Percentiles rank a stretch among this genome's conserved stretches.
phyloP scores from a whole-genome alignment of 352 stramenopile genomes.

The Pythium insidiosum region DNA sequence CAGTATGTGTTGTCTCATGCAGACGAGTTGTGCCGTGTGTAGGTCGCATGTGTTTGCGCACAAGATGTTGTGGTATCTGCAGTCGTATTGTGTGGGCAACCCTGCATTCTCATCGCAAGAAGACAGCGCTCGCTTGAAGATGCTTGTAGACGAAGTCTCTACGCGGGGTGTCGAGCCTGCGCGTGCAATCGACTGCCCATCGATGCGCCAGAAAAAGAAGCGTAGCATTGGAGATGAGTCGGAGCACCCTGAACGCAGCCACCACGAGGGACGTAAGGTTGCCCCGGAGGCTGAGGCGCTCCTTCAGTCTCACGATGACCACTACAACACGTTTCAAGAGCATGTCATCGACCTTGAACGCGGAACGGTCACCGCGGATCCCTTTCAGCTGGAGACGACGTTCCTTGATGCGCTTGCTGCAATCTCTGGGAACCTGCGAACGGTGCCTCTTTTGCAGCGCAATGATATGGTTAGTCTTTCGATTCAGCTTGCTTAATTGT shows the following conservation, averaged over 20 bases:
- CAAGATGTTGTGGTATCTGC: constrained; percentile 77
- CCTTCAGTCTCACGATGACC: constrained; percentile 22
- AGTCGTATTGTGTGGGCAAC: constrained; percentile 73
- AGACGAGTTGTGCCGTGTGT: constrained; percentile 60
- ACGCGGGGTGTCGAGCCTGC: constrained; percentile 48
- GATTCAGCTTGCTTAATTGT: no score
- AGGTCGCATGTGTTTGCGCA: constrained; percentile 80
- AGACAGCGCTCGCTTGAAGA: constrained; percentile 49
- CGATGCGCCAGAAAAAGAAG: no score
- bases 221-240: no score
- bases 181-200: no score
- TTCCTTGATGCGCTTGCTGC: constrained; percentile 75
- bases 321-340: constrained; percentile 41
- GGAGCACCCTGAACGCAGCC: no score
- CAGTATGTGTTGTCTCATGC: constrained; percentile 84
- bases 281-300: constrained; percentile 37
- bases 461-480: no score
- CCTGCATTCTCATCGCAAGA: constrained; percentile 50
- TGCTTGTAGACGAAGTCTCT: constrained; percentile 70
- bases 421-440: constrained; percentile 54
- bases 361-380: constrained; percentile 22
- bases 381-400: constrained; percentile 58
- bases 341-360: constrained; percentile 58
- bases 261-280: no score
- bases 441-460: constrained; percentile 27